Evolutionary conservation across 495 filamentous ascomycete species (phyloP).

Genomic region (Pseudoneurospora amorphoporcata): DNA sequence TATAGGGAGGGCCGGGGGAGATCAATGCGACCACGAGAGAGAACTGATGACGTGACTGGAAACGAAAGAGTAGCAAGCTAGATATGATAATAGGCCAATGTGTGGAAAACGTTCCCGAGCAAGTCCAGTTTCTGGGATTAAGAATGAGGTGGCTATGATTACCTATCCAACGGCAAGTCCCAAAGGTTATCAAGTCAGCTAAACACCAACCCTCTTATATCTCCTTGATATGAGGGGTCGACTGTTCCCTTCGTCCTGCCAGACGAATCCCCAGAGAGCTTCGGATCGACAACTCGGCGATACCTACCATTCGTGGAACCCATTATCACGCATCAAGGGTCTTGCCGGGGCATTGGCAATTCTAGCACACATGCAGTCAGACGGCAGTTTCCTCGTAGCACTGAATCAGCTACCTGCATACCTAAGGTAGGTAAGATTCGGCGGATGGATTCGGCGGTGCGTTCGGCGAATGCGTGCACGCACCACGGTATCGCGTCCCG

Average conservation of each 20-base stretch:
- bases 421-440: no score
- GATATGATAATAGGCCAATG: background rate
- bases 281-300: background rate
- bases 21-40: no score
- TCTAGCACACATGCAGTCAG: no score
- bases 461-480: constrained; percentile 1
- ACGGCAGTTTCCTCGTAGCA: no score
- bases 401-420: constrained; percentile 1
- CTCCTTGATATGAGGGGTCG: no score
- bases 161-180: no score
- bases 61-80: background rate
- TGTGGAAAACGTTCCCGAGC: background rate
- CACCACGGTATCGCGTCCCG: background rate
- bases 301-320: constrained; percentile 1
- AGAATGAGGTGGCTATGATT: no score
- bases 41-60: background rate
- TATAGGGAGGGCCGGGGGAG: no score
- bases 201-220: background rate
- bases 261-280: constrained; percentile 1
- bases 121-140: background rate
- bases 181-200: background rate
- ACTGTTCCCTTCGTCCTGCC: no score
- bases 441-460: background rate
- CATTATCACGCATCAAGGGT: constrained; percentile 1
- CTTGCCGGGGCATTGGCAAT: background rate